phyloP scores from a whole-genome alignment of 257 asterid species.

The Solanum neorickii region DNA sequence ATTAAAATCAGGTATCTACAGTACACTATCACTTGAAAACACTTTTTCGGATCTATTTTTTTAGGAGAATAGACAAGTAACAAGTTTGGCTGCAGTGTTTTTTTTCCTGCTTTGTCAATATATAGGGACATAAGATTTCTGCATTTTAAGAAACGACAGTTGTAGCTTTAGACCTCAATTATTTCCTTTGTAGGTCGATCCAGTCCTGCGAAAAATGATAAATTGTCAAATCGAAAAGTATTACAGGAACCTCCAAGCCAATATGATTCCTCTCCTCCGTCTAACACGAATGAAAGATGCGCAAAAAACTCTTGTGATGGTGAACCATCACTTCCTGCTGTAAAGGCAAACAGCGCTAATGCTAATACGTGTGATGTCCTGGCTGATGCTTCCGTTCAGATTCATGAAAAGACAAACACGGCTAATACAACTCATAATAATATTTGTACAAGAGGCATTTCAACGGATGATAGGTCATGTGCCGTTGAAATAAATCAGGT shows the following conservation, averaged over 20 bases:
- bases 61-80: not conserved
- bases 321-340: conserved; percentile 38
- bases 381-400: conserved; percentile 83
- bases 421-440: conserved; percentile 6
- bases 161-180: not conserved
- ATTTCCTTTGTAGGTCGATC: conserved; percentile 34
- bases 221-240: conserved; percentile 48
- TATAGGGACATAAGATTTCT: conserved; percentile 4
- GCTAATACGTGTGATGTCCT: conserved; percentile 7
- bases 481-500: conserved; percentile 16
- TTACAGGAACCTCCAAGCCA: conserved; percentile 75
- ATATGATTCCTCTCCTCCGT: conserved; percentile 67
- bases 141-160: not conserved
- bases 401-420: conserved; percentile 40
- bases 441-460: too few species aligned
- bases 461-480: conserved; percentile 35
- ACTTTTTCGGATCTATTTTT: not conserved
- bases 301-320: conserved; percentile 58
- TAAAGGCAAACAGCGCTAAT: too few species aligned
- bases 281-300: conserved; percentile 48
- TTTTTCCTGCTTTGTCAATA: not conserved
- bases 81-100: not conserved
- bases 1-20: conserved; percentile 23
- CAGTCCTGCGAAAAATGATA: conserved; percentile 40
- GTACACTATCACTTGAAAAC: too few species aligned